Conservation (phyloP, 2,329 filamentous ascomycete species). For the Cladosporium sp. region DNA sequence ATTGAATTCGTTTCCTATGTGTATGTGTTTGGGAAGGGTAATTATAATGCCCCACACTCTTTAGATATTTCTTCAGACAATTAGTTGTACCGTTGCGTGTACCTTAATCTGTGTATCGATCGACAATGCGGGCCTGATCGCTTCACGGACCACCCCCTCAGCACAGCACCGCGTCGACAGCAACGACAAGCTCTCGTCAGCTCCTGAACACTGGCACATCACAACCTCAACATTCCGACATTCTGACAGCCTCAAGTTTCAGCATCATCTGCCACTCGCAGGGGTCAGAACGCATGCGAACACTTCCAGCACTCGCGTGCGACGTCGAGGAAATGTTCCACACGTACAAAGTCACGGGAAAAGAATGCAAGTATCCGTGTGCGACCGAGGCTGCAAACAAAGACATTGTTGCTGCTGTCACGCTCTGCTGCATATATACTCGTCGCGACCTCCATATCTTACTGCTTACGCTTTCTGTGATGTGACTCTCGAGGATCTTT, state of each 20-base stretch:
- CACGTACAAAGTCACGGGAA: constrained; percentile 33
- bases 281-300: not conserved
- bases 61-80: not conserved
- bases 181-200: not conserved
- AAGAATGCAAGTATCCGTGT: constrained; percentile 5
- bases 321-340: constrained; percentile 73
- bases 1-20: not conserved
- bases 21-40: not conserved
- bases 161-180: not conserved
- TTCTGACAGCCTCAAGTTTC: not conserved
- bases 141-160: constrained; percentile 4
- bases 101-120: not conserved
- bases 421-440: not conserved
- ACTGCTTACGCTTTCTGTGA: not conserved
- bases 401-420: constrained; percentile 52
- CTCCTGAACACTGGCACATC: not conserved
- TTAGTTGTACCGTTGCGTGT: not conserved
- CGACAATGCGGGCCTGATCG: not conserved
- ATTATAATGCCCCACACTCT: not conserved
- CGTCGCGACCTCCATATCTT: not conserved
- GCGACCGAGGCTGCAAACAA: constrained; percentile 50
- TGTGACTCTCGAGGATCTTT: not conserved
- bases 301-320: constrained; percentile 42
- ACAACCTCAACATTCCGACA: not conserved
- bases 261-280: not conserved